phyloP scores from a whole-genome alignment of 768 basidiomycete species.

The Kwoniella mangroviensis region DNA sequence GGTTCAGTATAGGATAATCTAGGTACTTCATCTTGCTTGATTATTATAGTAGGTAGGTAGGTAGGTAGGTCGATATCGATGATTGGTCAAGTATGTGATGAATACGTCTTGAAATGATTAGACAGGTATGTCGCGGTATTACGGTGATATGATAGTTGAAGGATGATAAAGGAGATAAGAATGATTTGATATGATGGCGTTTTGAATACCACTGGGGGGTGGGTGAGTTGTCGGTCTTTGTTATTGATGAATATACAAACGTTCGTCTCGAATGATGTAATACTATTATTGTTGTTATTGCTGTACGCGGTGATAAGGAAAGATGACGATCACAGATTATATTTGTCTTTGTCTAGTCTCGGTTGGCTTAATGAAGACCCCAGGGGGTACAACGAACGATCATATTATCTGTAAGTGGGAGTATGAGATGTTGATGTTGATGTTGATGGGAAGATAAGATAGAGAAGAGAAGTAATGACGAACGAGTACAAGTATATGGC shows the following conservation, averaged over 20 bases:
- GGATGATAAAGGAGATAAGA: not conserved
- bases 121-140: no score
- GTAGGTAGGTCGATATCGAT: not conserved
- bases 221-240: not conserved
- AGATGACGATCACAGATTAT: not conserved
- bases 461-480: not conserved
- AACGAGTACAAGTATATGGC: not conserved
- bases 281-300: conserved; percentile 1
- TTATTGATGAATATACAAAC: conserved; percentile 9
- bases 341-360: not conserved
- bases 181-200: not conserved
- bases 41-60: not conserved
- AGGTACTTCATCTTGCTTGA: conserved; percentile 79
- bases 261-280: conserved; percentile 14
- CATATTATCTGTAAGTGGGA: conserved; percentile 5
- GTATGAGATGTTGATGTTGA: not conserved
- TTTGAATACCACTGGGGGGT: not conserved
- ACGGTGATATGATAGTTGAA: no score
- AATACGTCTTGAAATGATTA: not conserved
- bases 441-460: not conserved
- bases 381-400: conserved; percentile 27
- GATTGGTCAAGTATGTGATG: not conserved
- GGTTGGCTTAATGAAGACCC: conserved; percentile 22
- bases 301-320: not conserved
- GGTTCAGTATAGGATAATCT: conserved; percentile 66